Percentiles rank a stretch among this genome's conserved stretches.
These are phyloP conservation scores for Amaranthus cruentus DNA, from an alignment of 148 eudicot genomes.

Conservation along the genomic window DNA sequence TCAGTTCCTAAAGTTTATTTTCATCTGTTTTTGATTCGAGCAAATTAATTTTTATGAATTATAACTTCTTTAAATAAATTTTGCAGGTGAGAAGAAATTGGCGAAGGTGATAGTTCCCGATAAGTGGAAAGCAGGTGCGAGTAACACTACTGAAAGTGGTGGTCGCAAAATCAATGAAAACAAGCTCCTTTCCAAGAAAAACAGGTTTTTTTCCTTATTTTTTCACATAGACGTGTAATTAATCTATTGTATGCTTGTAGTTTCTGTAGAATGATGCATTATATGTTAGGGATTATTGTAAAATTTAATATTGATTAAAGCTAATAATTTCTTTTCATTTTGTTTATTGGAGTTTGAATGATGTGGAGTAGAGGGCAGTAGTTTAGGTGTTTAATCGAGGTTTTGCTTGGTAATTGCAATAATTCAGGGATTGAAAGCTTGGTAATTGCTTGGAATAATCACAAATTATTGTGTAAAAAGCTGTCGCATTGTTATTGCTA, in stretches of 20 bases:
- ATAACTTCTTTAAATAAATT: neutral
- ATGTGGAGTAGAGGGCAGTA: neutral
- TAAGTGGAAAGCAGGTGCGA: conserved; percentile 98
- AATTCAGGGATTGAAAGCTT: neutral
- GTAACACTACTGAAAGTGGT: conserved; percentile 87
- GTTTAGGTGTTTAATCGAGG: neutral
- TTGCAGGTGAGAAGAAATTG: conserved; percentile 86
- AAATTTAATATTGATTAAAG: neutral
- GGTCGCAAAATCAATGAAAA: conserved; percentile 97
- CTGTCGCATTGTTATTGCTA: too few species aligned
- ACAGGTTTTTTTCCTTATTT: conserved; percentile 36
- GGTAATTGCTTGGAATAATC: neutral
- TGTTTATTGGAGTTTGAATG: neutral
- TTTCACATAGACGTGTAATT: neutral
- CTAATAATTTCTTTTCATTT: neutral
- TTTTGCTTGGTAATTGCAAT: neutral
- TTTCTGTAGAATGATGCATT: neutral
- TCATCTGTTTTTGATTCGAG: neutral
- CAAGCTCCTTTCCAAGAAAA: conserved; percentile 87
- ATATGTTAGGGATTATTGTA: neutral
- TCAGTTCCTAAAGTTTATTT: neutral
- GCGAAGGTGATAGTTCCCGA: conserved; percentile 92
- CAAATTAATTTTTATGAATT: neutral
- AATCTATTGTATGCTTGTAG: neutral
- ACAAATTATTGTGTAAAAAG: too few species aligned